Evolutionary conservation across 2,329 filamentous ascomycete species (phyloP).

Genomic region (Blumeria graminis): DNA sequence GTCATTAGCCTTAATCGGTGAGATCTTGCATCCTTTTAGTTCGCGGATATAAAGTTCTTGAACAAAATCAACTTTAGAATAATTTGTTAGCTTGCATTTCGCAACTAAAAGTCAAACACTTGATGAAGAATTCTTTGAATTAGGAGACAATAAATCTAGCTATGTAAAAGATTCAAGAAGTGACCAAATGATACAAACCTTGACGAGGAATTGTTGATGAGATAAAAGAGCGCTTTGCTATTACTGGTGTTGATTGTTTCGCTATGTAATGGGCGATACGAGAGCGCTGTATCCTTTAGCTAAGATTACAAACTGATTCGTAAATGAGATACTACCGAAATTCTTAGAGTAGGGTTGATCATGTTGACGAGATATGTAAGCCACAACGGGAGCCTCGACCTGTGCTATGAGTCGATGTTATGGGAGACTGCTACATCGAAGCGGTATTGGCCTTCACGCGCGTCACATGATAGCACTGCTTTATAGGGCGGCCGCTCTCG

Average conservation of each 20-base stretch:
- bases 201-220: conserved; percentile 15
- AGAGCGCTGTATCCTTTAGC: conserved; percentile 15
- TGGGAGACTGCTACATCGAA: too few species aligned
- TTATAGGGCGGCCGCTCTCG: too few species aligned
- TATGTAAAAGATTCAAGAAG: neutral
- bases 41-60: conserved; percentile 96
- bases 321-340: conserved; percentile 12
- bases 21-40: conserved; percentile 82
- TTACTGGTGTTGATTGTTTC: conserved; percentile 12
- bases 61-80: conserved; percentile 61
- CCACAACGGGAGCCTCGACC: too few species aligned
- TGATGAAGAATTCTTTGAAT: conserved; percentile 5
- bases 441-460: too few species aligned
- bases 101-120: conserved; percentile 1
- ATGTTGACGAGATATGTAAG: conserved; percentile 10
- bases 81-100: too few species aligned
- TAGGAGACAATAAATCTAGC: neutral
- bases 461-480: too few species aligned
- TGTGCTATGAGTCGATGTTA: too few species aligned
- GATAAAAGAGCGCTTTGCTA: conserved; percentile 15
- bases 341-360: conserved; percentile 16
- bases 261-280: conserved; percentile 15
- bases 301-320: conserved; percentile 5
- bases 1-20: conserved; percentile 63
- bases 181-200: conserved; percentile 9